Base-by-base conservation (phyloP, 306 rosid genomes). In the Astragalus membranaceus region DNA sequence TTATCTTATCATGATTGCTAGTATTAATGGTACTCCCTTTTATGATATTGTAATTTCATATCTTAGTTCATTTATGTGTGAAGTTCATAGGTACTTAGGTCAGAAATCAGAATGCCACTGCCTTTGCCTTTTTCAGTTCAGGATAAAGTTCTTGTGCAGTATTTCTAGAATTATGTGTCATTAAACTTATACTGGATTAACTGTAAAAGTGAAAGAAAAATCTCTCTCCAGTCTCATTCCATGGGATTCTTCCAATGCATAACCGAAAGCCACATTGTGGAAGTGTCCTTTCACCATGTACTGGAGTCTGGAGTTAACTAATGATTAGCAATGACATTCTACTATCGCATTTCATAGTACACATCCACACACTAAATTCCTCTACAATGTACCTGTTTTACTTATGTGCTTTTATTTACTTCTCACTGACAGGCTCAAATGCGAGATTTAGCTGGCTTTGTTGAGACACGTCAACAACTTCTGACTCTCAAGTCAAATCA, bases 401-500 rank as follows among this genome's bases (percentile, higher is more conserved):
- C 37, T 20, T 13, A 39, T 42, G 13, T 48, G 66, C 17, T 75
- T 49, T 64, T 65, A 35, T 49, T 49, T 70, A 51, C 64, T 51
- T 77, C 75, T 64, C 17, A 33, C 36, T 42, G 47, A 26, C 83
- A 93, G 98, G 98, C 98, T 57, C 98, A 93, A 75, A 93, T 93
- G 98, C 89, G 98, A 75, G 98, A 93, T 81, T 86, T 90, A 84
- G 15, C 85, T 54, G 98, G 97, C 29, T 93, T 93, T 88, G 97
- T 93, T 81, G 94, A 93, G 83, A 90, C 98, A 41, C 78, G 98
- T 29, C 97, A 88, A 60, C 93, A 88, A 68, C 98, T 93, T 74
- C 72, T 93, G 83, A 85, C 90, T 12, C 86, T 93, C 75, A 93
- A 93, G 80, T 84, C 98, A 71, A 93, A 88, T 77, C 98, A 93